These are phyloP conservation scores for Nigrograna mackinnonii DNA, from an alignment of 2,329 filamentous ascomycete species.

Conservation along the genomic window DNA sequence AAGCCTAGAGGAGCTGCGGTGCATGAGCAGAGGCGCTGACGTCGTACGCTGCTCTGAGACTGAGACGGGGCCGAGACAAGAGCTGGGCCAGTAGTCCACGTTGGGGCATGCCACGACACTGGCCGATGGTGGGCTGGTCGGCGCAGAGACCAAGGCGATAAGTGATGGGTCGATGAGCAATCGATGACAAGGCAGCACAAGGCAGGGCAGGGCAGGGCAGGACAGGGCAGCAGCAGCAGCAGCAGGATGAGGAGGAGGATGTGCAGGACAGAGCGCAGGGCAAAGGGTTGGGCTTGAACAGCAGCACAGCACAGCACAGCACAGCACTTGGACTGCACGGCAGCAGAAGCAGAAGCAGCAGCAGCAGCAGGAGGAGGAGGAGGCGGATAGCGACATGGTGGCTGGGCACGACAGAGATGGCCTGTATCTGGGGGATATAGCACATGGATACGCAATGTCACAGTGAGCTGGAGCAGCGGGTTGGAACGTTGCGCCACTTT, in stretches of 20 bases:
- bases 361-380: not conserved
- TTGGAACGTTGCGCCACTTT: not conserved
- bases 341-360: not conserved
- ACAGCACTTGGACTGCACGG: not conserved
- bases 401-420: not conserved
- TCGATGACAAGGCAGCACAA: not conserved
- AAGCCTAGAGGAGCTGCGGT: conserved; percentile 7
- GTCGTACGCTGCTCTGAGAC: conserved; percentile 21
- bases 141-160: not conserved
- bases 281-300: conserved; percentile 8
- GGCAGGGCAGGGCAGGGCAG: not conserved
- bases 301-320: conserved; percentile 5
- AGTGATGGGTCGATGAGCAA: conserved; percentile 11
- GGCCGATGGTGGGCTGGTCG: conserved; percentile 1
- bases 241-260: not conserved
- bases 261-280: not conserved
- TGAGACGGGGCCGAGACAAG: conserved; percentile 38
- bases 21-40: conserved; percentile 23
- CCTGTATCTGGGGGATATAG: too few relatives aligned
- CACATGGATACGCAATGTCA: too few relatives aligned
- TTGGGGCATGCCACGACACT: conserved; percentile 3
- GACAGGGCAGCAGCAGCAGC: not conserved
- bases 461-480: not conserved
- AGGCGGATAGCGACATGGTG: not conserved
- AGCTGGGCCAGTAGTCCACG: conserved; percentile 26